phyloP scores from a whole-genome alignment of 2,329 filamentous ascomycete genomes.

The Diaporthe sp. region DNA sequence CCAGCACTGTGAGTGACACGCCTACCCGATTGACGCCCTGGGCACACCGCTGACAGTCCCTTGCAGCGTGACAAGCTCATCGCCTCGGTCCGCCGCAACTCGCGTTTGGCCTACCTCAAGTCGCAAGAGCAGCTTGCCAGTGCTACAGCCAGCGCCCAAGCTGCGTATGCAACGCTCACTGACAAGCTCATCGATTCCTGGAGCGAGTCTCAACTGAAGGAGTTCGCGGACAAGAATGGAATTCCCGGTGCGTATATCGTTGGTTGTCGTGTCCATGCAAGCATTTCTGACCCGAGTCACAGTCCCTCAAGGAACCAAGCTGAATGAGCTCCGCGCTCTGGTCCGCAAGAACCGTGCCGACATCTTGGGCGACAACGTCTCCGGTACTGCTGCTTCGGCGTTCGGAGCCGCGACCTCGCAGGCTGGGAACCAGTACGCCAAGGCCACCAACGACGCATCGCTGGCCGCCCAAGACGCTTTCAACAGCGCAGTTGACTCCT shows the following conservation, averaged over 20 bases:
- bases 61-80: constrained; percentile 85
- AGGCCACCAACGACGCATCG: constrained; percentile 78
- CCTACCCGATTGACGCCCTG: no score
- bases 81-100: constrained; percentile 90
- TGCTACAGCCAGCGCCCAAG: constrained; percentile 75
- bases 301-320: constrained; percentile 92
- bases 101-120: constrained; percentile 81
- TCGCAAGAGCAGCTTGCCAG: constrained; percentile 72
- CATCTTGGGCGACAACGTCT: constrained; percentile 75
- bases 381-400: constrained; percentile 69
- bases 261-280: not conserved
- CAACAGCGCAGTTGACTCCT: constrained; percentile 70
- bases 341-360: constrained; percentile 88
- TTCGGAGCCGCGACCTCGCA: constrained; percentile 81
- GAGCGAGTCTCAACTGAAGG: constrained; percentile 91
- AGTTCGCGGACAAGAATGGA: constrained; percentile 91
- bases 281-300: constrained; percentile 50
- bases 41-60: constrained; percentile 42
- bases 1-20: constrained; percentile 65
- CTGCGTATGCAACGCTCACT: constrained; percentile 80
- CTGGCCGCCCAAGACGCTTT: constrained; percentile 77
- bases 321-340: constrained; percentile 90
- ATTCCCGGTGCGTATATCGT: constrained; percentile 63
- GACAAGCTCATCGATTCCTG: constrained; percentile 91
- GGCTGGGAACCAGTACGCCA: constrained; percentile 82